Base-by-base conservation (phyloP, 345 rosid genomes). In the Microthlaspi erraticum region DNA sequence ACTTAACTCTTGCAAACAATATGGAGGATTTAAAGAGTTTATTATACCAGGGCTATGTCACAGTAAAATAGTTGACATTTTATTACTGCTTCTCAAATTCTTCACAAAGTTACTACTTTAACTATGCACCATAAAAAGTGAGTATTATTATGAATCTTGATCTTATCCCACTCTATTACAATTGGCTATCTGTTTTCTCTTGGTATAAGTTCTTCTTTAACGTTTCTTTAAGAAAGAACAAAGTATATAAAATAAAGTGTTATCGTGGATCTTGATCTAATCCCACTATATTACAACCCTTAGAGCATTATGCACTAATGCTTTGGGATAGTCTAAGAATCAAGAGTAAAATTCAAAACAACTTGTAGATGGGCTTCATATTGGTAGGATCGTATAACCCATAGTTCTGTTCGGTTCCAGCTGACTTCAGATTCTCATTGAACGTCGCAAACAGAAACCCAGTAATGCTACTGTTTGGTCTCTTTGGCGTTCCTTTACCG, bases 401-500 rank as follows among this genome's bases (percentile, higher is more conserved):
- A 66, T 59, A 74, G 0, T 74, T 37, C 13, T 66, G 73, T 34
- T 74, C 73, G 6, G 62, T 66, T 8, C 78, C 78, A 0, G 13
- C 63, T 8, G 68, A 56, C 8, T 74, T 74, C 10, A 5, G 45
- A 67, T 74, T 74, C 46, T 67, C 78, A 14, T 74, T 74, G 16
- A 74, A 74, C 2, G 78, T 74, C 8, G 68, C 78, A 1, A 74
- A 74, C 1, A 66, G 1, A 23, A 3, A 74, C 42, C 78, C 78
- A 5, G 51, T 1, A 4, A 60, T 34, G 10, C 34, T 42, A 20
- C 33, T 0, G 18, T 39, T 54, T 2, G 83, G 81, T 33, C 80
- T 63, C 55, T 67, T 85, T 0, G 83, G 86, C 0, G 77, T 85
- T 64, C 88, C 82, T n/a, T 46, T 0, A 8, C 62, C 58, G 3